Evolutionary conservation across 23 red algal genomes (phyloP).

Genomic region (Chondrus crispus): DNA sequence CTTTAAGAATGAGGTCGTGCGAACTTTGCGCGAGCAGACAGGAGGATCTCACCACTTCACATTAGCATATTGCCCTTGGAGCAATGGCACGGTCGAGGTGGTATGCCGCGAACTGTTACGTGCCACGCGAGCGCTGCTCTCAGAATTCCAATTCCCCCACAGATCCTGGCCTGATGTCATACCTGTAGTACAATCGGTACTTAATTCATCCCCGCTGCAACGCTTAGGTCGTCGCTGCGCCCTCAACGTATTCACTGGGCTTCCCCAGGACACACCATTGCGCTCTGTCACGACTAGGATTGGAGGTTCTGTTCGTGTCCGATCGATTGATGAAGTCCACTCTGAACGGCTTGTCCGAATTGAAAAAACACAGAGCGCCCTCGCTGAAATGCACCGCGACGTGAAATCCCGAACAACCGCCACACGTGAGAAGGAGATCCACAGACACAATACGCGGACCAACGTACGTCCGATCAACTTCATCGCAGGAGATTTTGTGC

Average conservation of each 20-base stretch:
- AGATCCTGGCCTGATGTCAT: not conserved
- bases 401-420: not conserved
- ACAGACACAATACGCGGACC: not conserved
- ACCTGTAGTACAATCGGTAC: not conserved
- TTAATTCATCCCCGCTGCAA: not conserved
- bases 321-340: not conserved
- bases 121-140: not conserved
- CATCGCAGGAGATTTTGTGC: not conserved
- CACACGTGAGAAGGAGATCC: not conserved
- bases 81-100: not conserved
- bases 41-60: not conserved
- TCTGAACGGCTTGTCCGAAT: not conserved
- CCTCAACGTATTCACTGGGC: slow-evolving; percentile 19
- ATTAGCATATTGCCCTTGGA: not conserved
- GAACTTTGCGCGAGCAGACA: not conserved
- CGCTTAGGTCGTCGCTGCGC: not conserved
- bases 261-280: not conserved
- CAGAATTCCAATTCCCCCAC: not conserved
- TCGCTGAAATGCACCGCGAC: not conserved
- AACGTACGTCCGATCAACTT: not conserved
- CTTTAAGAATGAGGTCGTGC: not conserved
- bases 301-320: not conserved
- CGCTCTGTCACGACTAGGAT: not conserved
- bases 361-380: not conserved
- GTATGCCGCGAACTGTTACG: not conserved